Percentiles rank a stretch among this genome's conserved stretches.
phyloP scores from a whole-genome alignment of 441 rosid genomes.

The Jatropha podagrica region DNA sequence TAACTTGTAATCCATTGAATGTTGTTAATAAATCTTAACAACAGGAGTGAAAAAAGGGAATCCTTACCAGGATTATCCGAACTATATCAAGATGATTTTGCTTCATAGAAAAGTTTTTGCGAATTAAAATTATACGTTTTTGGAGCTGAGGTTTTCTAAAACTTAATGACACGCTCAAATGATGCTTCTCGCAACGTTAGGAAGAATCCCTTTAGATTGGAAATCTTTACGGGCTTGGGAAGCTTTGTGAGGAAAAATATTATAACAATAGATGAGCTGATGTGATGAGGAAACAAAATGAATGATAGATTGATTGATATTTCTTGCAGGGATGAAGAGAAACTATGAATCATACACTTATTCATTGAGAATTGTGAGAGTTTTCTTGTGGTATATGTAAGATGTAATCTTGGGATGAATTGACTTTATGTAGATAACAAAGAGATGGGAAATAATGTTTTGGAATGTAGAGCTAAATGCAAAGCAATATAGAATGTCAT shows the following conservation, averaged over 20 bases:
- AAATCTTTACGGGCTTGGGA: background rate
- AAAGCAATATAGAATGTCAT: background rate
- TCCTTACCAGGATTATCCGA: background rate
- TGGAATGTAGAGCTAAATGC: background rate
- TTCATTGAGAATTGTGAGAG: background rate
- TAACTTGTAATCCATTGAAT: background rate
- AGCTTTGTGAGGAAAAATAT: background rate
- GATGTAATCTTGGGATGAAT: background rate
- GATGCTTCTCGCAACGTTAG: background rate
- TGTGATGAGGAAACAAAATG: background rate
- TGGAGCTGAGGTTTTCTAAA: background rate
- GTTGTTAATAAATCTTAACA: background rate
- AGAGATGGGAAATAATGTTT: background rate
- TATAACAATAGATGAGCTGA: background rate
- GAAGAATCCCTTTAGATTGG: background rate
- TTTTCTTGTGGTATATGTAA: background rate
- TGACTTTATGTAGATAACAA: background rate
- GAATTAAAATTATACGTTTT: background rate
- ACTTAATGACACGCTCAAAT: background rate
- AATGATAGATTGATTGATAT: background rate
- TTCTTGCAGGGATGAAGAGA: background rate
- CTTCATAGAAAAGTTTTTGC: background rate
- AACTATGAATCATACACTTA: background rate
- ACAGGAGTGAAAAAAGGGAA: background rate
- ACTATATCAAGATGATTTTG: background rate